Conservation (phyloP, 1,139 yeast genomes). For the Lodderomyces margitis region DNA sequence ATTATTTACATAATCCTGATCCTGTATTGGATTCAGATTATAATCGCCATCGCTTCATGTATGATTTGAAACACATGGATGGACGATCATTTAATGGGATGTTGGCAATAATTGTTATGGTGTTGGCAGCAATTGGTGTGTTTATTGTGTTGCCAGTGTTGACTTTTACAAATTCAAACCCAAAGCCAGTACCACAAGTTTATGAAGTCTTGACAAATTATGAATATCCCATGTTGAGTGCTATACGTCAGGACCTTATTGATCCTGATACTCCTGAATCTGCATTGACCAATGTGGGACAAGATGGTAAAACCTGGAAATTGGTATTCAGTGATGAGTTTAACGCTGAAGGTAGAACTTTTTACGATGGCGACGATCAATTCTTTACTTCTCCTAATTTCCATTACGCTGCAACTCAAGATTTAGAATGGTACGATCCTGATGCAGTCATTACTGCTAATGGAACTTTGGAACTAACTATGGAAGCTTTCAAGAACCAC, state of each 20-base stretch:
- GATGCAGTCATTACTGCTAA: conserved; percentile 70
- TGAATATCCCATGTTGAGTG: conserved; percentile 57
- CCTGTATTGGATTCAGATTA: conserved; percentile 82
- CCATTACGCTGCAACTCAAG: conserved; percentile 76
- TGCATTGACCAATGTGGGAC: conserved; percentile 45
- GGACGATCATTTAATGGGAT: conserved; percentile 56
- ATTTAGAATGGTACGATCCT: conserved; percentile 86
- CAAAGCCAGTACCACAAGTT: conserved; percentile 21
- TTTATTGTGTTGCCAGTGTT: conserved; percentile 73
- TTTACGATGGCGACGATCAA: conserved; percentile 80
- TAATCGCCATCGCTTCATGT: conserved; percentile 59
- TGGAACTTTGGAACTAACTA: conserved; percentile 59
- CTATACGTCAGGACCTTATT: conserved; percentile 59
- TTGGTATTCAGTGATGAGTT: conserved; percentile 83
- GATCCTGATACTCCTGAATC: conserved; percentile 76
- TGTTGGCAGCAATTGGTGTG: conserved; percentile 59
- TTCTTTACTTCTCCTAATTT: conserved; percentile 76
- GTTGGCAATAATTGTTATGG: conserved; percentile 48
- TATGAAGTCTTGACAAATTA: conserved; percentile 53
- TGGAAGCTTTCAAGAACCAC: conserved; percentile 75
- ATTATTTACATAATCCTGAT: conserved; percentile 88
- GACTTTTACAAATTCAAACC: conserved; percentile 55
- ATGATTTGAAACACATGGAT: conserved; percentile 63
- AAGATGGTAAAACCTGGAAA: conserved; percentile 61
- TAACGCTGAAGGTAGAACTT: conserved; percentile 77